These are phyloP conservation scores for Tuber borchii DNA, from an alignment of 495 filamentous ascomycete species.

Conservation along the genomic window DNA sequence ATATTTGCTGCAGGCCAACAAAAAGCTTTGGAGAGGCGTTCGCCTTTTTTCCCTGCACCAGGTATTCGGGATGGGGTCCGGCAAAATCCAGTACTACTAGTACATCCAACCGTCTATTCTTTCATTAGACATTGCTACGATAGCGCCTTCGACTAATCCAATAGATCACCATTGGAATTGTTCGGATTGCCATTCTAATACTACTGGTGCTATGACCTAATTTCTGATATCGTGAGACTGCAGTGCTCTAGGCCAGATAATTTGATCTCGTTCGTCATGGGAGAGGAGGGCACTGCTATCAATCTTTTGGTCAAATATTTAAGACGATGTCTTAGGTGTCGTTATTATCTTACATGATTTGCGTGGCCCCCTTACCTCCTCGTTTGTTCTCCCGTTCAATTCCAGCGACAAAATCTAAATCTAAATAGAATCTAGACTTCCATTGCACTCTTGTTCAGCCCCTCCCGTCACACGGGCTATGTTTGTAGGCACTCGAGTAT, in stretches of 20 bases:
- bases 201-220: background rate
- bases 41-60: constrained; percentile 35
- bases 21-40: constrained; percentile 28
- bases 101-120: background rate
- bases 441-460: background rate
- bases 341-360: background rate
- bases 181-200: background rate
- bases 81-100: background rate
- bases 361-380: background rate
- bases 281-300: background rate
- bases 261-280: background rate
- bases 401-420: background rate
- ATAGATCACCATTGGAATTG: background rate
- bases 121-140: background rate
- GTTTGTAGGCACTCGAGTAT: background rate
- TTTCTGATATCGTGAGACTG: background rate
- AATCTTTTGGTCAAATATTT: background rate
- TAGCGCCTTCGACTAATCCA: background rate
- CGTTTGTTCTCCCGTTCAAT: background rate
- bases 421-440: background rate
- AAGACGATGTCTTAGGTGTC: background rate
- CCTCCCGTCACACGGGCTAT: background rate
- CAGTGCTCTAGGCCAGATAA: background rate
- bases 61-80: constrained; percentile 31
- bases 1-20: background rate